A percentile compares a stretch with the other conserved stretches of the same genome.
These are phyloP conservation scores for Termitomyces sp. DNA, from an alignment of 768 basidiomycete genomes.

Conservation along the genomic window DNA sequence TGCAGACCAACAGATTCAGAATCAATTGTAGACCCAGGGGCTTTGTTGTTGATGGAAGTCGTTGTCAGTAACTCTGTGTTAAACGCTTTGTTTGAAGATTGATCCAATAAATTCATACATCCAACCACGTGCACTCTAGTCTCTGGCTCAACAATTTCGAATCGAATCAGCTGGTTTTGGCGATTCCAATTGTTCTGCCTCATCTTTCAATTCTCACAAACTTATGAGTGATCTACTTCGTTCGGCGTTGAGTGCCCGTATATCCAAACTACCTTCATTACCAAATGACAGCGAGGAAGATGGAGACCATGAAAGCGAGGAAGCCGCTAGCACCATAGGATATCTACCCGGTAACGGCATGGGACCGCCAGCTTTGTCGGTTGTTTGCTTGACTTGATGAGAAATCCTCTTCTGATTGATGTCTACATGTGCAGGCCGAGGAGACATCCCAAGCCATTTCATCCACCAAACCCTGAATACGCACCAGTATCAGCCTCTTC, in stretches of 20 bases:
- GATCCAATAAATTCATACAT: too few relatives aligned
- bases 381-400: constrained; percentile 14
- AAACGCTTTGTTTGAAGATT: too few relatives aligned
- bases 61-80: too few relatives aligned
- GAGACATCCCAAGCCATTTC: constrained; percentile 22
- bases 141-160: too few relatives aligned
- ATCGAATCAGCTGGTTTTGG: not conserved
- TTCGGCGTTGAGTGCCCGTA: constrained; percentile 69
- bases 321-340: constrained; percentile 53
- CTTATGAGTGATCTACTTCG: constrained; percentile 70
- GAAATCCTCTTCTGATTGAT: constrained; percentile 4
- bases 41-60: too few relatives aligned
- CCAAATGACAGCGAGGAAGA: constrained; percentile 29
- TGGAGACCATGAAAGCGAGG: constrained; percentile 49
- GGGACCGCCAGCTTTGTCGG: constrained; percentile 62
- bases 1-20: constrained; percentile 2
- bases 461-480: constrained; percentile 53
- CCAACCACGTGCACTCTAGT: too few relatives aligned
- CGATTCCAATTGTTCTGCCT: not conserved
- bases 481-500: constrained; percentile 71
- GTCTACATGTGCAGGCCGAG: constrained; percentile 27
- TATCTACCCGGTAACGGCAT: constrained; percentile 53
- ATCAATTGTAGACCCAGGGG: too few relatives aligned
- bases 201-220: not conserved
- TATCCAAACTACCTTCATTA: constrained; percentile 68